Evolutionary conservation across 306 rosid species (phyloP).

Genomic region (Quercus glauca): DNA sequence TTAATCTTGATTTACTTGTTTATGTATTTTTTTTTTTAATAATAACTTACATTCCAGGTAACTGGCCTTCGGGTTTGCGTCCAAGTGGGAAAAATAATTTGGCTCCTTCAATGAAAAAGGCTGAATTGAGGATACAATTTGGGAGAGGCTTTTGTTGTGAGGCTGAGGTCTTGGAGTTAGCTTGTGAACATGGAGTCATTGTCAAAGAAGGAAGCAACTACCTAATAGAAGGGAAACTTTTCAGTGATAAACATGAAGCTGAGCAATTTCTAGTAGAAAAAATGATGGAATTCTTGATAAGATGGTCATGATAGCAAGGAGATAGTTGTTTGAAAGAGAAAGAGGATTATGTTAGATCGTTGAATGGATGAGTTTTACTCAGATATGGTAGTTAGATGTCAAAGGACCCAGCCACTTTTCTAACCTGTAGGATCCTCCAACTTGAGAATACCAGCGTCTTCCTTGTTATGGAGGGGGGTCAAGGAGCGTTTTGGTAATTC

Average conservation of each 20-base stretch:
- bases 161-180: slow-evolving; percentile 73
- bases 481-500: too few species aligned
- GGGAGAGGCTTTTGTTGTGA: slow-evolving; percentile 71
- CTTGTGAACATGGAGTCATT: slow-evolving; percentile 66
- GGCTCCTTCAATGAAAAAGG: slow-evolving; percentile 64
- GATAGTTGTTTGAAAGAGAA: slow-evolving; percentile 34
- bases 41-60: slow-evolving; percentile 41
- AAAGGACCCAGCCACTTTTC: slow-evolving; percentile 12
- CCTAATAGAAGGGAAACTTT: slow-evolving; percentile 45
- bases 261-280: slow-evolving; percentile 43
- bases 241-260: slow-evolving; percentile 45
- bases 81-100: slow-evolving; percentile 78
- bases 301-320: slow-evolving; percentile 46
- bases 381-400: not conserved
- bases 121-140: slow-evolving; percentile 58
- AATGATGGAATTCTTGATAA: slow-evolving; percentile 41
- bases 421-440: not conserved
- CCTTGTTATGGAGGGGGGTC: too few species aligned
- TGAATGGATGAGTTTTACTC: slow-evolving; percentile 4
- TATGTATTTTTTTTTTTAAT: not conserved
- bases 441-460: too few species aligned
- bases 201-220: slow-evolving; percentile 49
- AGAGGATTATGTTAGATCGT: not conserved
- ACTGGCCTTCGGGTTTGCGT: slow-evolving; percentile 55
- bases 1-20: not conserved